Base-by-base conservation (phyloP, 352 stramenopile genomes). In the Phytopythium ostracodes region DNA sequence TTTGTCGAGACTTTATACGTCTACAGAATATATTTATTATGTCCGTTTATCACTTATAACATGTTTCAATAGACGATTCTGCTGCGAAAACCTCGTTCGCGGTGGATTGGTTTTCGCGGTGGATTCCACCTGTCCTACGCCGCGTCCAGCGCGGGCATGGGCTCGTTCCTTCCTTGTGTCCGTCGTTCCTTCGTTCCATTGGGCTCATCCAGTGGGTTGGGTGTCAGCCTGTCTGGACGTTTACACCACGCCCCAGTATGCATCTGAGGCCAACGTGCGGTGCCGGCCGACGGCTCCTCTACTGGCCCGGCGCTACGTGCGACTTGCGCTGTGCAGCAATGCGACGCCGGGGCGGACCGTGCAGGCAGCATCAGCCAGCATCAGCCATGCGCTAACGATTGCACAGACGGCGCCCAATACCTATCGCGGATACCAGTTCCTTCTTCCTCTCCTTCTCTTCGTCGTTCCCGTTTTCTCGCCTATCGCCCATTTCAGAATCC, bases 401-500 rank as follows among this genome's bases (percentile, higher is more conserved):
- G 29, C 50, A 43, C 50, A 42, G 50, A 25, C 9, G 43, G 20
- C 43, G 40, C n/a, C n/a, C n/a, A n/a, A n/a, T n/a, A n/a, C n/a
- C n/a, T n/a, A n/a, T n/a, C n/a, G n/a, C n/a, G n/a, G n/a, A n/a
- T n/a, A n/a, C 40, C 40, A 47, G 40, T 47, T 18, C 40, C 24
- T 17, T 56, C 50, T 29, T 56, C 27, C 50, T 55, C 31, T 57
- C 22, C 11, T n/a, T 46, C 9, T 42, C 20, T 56, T 20, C 50
- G 17, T 29, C 31, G n/a, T n/a, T n/a, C n/a, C n/a, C n/a, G n/a
- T n/a, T n/a, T n/a, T n/a, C n/a, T n/a, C n/a, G n/a, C n/a, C n/a
- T n/a, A n/a, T n/a, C n/a, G n/a, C 0, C 11, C 52, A 59, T 59
- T 59, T 59, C 52, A 12, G 20, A 59, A 59, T 59, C 52, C 52